Percentiles rank a stretch among this genome's conserved stretches.
Conservation (phyloP, 176 grass and related monocot species). For the Aegilops umbellulata region DNA sequence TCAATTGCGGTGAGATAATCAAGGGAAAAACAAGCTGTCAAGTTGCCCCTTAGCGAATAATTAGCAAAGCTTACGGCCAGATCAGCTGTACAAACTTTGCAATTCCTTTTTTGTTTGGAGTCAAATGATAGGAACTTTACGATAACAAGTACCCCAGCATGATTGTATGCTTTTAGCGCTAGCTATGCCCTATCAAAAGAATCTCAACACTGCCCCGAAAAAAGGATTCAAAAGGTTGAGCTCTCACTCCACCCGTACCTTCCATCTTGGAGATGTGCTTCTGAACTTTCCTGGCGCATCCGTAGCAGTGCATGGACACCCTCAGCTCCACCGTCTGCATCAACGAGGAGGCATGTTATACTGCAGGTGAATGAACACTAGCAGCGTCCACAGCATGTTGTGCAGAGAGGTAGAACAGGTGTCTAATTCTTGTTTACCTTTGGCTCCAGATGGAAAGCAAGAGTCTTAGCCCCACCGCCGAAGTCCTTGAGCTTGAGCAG, state of each 20-base stretch:
- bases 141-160: background rate
- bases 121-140: background rate
- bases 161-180: background rate
- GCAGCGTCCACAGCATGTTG: conserved; percentile 6
- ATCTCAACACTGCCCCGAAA: background rate
- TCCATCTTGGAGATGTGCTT: conserved; percentile 98
- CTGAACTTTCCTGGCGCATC: conserved; percentile 88
- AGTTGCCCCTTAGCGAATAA: background rate
- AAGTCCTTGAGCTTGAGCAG: conserved; percentile 72
- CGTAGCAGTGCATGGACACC: conserved; percentile 95
- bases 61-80: background rate
- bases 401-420: background rate
- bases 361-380: background rate
- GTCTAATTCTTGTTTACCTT: conserved; percentile 45
- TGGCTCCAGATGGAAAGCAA: conserved; percentile 91
- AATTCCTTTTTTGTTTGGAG: background rate
- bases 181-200: background rate
- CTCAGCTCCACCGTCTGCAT: conserved; percentile 85
- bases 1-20: background rate
- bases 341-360: background rate
- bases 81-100: background rate
- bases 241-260: conserved; percentile 39
- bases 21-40: background rate
- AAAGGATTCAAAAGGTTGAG: background rate
- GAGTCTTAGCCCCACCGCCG: conserved; percentile 62